phyloP scores from a whole-genome alignment of 2,329 filamentous ascomycete species.

The Mycosphaerella sp. region DNA sequence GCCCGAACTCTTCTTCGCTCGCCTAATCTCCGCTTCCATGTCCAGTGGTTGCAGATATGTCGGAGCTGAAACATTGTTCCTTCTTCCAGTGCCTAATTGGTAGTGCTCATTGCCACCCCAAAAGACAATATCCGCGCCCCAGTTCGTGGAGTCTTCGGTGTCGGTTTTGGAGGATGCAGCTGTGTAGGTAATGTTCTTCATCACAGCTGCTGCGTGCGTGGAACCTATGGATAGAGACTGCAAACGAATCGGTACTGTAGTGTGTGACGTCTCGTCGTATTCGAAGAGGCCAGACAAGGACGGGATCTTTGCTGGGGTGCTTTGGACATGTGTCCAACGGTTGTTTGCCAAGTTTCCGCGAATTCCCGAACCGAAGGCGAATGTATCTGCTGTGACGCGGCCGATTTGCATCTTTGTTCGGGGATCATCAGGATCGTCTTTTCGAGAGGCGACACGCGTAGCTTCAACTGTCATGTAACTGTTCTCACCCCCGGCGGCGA shows the following conservation, averaged over 20 bases:
- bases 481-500: conserved; percentile 80
- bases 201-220: conserved; percentile 73
- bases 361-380: conserved; percentile 81
- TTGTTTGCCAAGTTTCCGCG: conserved; percentile 77
- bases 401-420: conserved; percentile 42
- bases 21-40: conserved; percentile 52
- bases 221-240: conserved; percentile 66
- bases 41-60: conserved; percentile 75
- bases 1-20: conserved; percentile 55
- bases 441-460: conserved; percentile 48
- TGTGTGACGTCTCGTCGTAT: conserved; percentile 68
- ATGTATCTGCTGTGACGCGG: conserved; percentile 66
- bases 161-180: conserved; percentile 42
- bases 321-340: conserved; percentile 81
- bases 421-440: conserved; percentile 22
- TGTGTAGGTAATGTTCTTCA: conserved; percentile 64
- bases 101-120: conserved; percentile 95
- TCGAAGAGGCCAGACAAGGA: conserved; percentile 76
- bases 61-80: conserved; percentile 71
- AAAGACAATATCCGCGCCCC: conserved; percentile 81
- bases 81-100: conserved; percentile 85
- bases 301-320: conserved; percentile 72
- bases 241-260: conserved; percentile 69
- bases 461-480: conserved; percentile 85
- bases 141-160: conserved; percentile 67